These are phyloP conservation scores for Colletotrichum sp. DNA, from an alignment of 2,329 filamentous ascomycete genomes.

Conservation along the genomic window DNA sequence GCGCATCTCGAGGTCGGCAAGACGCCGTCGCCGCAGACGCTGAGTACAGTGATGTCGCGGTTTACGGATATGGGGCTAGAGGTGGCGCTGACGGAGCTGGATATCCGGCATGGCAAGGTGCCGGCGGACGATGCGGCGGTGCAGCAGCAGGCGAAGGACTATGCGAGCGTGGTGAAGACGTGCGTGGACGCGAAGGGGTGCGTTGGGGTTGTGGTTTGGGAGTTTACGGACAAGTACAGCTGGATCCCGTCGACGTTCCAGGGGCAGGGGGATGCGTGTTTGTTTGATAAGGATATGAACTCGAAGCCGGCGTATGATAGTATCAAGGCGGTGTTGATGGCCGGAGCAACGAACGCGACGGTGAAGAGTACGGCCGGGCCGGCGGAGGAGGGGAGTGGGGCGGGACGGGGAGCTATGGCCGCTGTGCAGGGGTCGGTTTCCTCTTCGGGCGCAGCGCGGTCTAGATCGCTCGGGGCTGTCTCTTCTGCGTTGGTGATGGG, in stretches of 20 bases:
- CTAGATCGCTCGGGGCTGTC: background rate
- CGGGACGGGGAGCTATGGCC: background rate
- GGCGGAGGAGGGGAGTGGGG: background rate
- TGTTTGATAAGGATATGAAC: conserved; percentile 39
- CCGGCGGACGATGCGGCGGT: conserved; percentile 62
- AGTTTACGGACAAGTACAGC: conserved; percentile 45
- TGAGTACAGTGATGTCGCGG: conserved; percentile 56
- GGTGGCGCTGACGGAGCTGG: conserved; percentile 71
- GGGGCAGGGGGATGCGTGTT: conserved; percentile 40
- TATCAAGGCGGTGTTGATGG: conserved; percentile 34
- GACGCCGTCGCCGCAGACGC: conserved; percentile 46
- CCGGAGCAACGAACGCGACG: background rate
- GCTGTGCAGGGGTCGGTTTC: background rate
- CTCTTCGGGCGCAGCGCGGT: background rate
- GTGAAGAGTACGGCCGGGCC: background rate
- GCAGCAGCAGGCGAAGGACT: conserved; percentile 53
- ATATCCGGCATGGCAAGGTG: conserved; percentile 63
- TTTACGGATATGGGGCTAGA: conserved; percentile 55
- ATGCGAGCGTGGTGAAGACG: conserved; percentile 39
- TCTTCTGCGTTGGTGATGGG: background rate
- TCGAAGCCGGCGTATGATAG: conserved; percentile 45
- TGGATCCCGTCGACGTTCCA: conserved; percentile 43
- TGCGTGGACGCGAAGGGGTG: conserved; percentile 40
- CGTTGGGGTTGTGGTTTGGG: conserved; percentile 49
- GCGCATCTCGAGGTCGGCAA: conserved; percentile 54